Conservation (phyloP, 129 eudicot genomes). For the Lonicera japonica region DNA sequence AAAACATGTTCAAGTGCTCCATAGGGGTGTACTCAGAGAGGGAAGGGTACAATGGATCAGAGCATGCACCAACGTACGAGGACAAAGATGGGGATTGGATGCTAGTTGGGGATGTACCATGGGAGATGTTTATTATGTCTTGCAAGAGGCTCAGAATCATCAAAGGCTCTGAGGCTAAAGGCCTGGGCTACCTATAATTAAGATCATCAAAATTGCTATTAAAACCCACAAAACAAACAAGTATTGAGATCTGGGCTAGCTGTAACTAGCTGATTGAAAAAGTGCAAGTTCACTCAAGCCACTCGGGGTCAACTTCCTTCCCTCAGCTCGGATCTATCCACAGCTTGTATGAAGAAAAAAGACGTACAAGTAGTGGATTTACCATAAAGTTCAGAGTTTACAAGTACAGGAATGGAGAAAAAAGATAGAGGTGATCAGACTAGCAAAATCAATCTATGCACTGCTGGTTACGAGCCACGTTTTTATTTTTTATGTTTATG, state of each 20-base stretch:
- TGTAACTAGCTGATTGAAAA: too few relatives aligned
- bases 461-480: neutral
- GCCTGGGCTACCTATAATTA: conserved; percentile 40
- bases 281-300: too few relatives aligned
- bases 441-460: neutral
- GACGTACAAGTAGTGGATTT: neutral
- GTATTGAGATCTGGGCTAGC: too few relatives aligned
- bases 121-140: conserved; percentile 71
- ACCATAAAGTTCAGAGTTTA: neutral
- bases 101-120: conserved; percentile 90
- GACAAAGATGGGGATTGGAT: conserved; percentile 96
- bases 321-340: too few relatives aligned
- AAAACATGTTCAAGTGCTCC: conserved; percentile 67
- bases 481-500: neutral
- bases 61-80: conserved; percentile 66
- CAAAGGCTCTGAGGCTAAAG: conserved; percentile 67
- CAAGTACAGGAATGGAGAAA: neutral
- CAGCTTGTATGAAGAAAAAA: too few relatives aligned
- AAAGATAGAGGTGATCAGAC: neutral
- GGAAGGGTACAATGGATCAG: conserved; percentile 78
- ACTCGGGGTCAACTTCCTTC: too few relatives aligned
- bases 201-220: neutral
- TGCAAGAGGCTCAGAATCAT: conserved; percentile 79
- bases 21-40: conserved; percentile 58
- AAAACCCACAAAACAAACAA: neutral